These are phyloP conservation scores for Pleurostoma richardsiae DNA, from an alignment of 2,329 filamentous ascomycete genomes.

Conservation along the genomic window DNA sequence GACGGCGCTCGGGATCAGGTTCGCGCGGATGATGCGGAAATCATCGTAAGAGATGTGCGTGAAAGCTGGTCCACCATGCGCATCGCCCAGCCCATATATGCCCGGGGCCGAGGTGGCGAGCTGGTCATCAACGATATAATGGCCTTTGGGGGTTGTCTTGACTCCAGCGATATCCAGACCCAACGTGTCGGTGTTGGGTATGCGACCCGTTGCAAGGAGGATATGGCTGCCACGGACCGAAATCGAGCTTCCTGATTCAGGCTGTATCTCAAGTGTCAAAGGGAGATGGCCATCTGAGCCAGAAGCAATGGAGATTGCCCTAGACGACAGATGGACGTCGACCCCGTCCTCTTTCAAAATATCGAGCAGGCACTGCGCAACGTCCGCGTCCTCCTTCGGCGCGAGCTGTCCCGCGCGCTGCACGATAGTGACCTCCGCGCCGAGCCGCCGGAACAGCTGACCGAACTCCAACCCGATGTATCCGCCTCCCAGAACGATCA, in stretches of 20 bases:
- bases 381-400: constrained; percentile 40
- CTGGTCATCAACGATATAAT: constrained; percentile 35
- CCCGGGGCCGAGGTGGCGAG: constrained; percentile 35
- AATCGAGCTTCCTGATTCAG: constrained; percentile 11
- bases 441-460: constrained; percentile 44
- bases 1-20: constrained; percentile 27
- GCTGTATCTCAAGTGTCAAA: constrained; percentile 1
- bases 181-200: constrained; percentile 42
- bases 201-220: constrained; percentile 42
- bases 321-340: constrained; percentile 30
- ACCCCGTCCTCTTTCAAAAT: constrained; percentile 43
- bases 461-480: constrained; percentile 50
- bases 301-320: constrained; percentile 18
- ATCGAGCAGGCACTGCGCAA: constrained; percentile 32
- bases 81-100: constrained; percentile 46
- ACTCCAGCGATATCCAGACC: constrained; percentile 35
- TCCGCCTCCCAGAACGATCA: constrained; percentile 47
- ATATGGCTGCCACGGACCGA: constrained; percentile 37
- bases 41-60: constrained; percentile 54
- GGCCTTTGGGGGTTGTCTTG: constrained; percentile 30
- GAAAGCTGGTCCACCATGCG: constrained; percentile 46
- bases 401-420: constrained; percentile 37
- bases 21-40: constrained; percentile 43
- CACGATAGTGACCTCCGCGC: constrained; percentile 41
- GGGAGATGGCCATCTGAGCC: constrained; percentile 3